These are phyloP conservation scores for Psilocybe sp. DNA, from an alignment of 768 basidiomycete genomes.

Conservation along the genomic window DNA sequence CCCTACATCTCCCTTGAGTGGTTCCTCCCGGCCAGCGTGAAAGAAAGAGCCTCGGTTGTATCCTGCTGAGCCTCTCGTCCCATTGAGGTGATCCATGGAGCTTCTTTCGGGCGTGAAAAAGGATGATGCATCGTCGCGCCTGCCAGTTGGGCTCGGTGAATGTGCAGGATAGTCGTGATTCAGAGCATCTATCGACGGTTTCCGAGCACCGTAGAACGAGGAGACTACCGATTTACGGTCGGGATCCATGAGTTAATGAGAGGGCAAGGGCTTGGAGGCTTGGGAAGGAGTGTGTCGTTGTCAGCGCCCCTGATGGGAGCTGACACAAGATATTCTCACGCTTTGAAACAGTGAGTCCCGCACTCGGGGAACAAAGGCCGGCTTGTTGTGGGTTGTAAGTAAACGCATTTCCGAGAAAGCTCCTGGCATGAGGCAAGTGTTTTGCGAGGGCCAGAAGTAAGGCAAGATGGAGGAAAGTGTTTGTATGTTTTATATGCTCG, in stretches of 20 bases:
- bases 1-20: constrained; percentile 74
- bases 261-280: not conserved
- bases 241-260: constrained; percentile 52
- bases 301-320: not conserved
- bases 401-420: no score
- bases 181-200: constrained; percentile 59
- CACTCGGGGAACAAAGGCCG: not conserved
- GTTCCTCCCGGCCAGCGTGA: constrained; percentile 67
- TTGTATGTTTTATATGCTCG: no score
- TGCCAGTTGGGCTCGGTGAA: constrained; percentile 23
- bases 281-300: not conserved
- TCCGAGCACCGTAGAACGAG: constrained; percentile 72
- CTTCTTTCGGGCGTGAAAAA: constrained; percentile 54
- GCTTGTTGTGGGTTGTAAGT: no score
- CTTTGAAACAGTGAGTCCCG: not conserved
- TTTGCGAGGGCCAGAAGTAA: no score
- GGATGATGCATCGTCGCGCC: constrained; percentile 67
- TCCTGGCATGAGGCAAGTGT: no score
- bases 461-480: no score
- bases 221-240: constrained; percentile 79
- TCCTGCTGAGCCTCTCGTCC: constrained; percentile 50
- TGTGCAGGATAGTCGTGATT: constrained; percentile 48
- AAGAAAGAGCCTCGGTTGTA: constrained; percentile 74
- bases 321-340: constrained; percentile 2
- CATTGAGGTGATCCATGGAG: constrained; percentile 48